These are phyloP conservation scores for Phaeoacremonium minimum DNA, from an alignment of 2,329 filamentous ascomycete species.

Conservation along the genomic window DNA sequence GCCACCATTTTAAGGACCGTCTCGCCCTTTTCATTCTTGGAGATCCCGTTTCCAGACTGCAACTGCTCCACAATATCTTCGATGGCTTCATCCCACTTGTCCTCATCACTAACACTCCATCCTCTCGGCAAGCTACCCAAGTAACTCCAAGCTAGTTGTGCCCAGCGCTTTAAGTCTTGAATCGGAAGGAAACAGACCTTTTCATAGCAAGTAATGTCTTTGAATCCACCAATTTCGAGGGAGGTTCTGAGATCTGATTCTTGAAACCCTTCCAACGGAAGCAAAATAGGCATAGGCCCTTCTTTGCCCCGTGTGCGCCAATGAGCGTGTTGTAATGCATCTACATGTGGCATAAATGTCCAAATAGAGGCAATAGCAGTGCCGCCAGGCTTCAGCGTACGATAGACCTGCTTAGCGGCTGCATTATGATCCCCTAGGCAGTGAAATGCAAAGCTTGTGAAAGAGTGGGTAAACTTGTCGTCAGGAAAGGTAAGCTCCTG, in stretches of 20 bases:
- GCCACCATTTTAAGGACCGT: constrained; percentile 9
- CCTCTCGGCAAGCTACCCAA: constrained; percentile 4
- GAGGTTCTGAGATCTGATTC: not conserved
- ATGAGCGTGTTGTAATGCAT: constrained; percentile 10
- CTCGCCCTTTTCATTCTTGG: constrained; percentile 7
- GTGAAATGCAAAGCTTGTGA: constrained; percentile 11
- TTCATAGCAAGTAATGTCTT: not conserved
- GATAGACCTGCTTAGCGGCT: constrained; percentile 9
- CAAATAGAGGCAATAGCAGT: constrained; percentile 9
- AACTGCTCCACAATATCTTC: constrained; percentile 9
- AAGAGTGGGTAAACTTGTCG: constrained; percentile 9
- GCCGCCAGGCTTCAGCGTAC: constrained; percentile 11
- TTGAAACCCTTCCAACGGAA: not conserved
- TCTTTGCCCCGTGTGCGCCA: constrained; percentile 10
- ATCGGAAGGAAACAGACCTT: constrained; percentile 4
- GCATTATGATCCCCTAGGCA: constrained; percentile 7
- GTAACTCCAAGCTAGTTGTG: constrained; percentile 13
- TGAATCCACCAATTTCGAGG: not conserved
- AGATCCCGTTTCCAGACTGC: constrained; percentile 5
- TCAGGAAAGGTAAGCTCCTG: constrained; percentile 6
- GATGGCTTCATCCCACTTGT: constrained; percentile 10
- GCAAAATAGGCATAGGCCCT: constrained; percentile 7
- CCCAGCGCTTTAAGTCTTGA: constrained; percentile 7
- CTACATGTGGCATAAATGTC: constrained; percentile 12
- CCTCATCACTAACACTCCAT: constrained; percentile 9